These are phyloP conservation scores for Heliamphora exappendiculata DNA, from an alignment of 148 eudicot species.

Conservation along the genomic window DNA sequence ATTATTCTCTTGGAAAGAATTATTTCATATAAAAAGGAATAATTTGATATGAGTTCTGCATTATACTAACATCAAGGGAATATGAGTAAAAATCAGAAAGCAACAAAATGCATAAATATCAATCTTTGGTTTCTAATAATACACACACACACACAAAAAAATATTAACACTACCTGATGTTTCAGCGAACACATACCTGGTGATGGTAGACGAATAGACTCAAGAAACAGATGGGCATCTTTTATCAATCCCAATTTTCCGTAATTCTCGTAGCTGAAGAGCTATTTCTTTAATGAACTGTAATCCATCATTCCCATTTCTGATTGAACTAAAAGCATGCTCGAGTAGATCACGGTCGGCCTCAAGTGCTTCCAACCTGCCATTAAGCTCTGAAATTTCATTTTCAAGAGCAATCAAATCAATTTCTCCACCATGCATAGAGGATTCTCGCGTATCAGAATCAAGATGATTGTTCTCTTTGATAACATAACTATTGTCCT, in stretches of 20 bases:
- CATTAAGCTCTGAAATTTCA: conserved; percentile 26
- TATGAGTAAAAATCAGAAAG: neutral
- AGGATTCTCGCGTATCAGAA: neutral
- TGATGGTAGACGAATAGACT: neutral
- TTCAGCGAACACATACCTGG: conserved; percentile 18
- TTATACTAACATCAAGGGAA: neutral
- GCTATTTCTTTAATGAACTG: conserved; percentile 27
- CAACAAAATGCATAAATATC: neutral
- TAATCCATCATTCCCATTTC: conserved; percentile 28
- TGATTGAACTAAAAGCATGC: conserved; percentile 21
- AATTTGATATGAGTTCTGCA: neutral
- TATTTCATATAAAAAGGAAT: neutral
- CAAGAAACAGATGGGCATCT: conserved; percentile 20
- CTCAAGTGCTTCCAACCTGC: conserved; percentile 31
- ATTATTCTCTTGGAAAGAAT: neutral
- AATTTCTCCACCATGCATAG: neutral
- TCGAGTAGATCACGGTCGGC: conserved; percentile 25
- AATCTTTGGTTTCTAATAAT: neutral
- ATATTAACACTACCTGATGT: neutral
- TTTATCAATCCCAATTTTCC: conserved; percentile 20
- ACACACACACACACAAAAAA: neutral
- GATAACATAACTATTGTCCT: conserved; percentile 6
- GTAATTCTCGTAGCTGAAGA: conserved; percentile 26
- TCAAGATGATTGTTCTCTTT: conserved; percentile 14
- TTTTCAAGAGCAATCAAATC: conserved; percentile 15